Percentiles rank a stretch among this genome's conserved stretches.
Conservation (phyloP, 257 asterid genomes). For the Solanum dulcamara region DNA sequence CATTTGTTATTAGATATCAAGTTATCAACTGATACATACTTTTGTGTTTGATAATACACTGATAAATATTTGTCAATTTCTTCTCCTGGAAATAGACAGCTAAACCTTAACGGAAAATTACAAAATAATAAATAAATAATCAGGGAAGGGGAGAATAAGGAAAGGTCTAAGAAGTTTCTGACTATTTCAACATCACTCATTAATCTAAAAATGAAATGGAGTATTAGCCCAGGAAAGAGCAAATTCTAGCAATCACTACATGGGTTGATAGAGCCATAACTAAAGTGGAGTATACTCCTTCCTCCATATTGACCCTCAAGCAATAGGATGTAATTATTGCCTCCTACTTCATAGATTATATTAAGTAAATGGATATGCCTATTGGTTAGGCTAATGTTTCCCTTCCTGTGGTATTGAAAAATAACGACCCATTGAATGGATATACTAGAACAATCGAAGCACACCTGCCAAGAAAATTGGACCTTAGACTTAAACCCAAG, state of each 20-base stretch:
- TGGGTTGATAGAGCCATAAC: not conserved
- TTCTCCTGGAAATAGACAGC: not conserved
- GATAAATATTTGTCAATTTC: not conserved
- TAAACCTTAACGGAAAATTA: not conserved
- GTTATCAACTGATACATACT: not conserved
- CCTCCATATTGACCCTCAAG: not conserved
- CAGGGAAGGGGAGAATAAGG: not conserved
- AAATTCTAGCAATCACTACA: not conserved
- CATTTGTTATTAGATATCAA: not conserved
- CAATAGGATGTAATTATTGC: not conserved
- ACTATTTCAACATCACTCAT: not conserved
- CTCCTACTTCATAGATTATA: not conserved
- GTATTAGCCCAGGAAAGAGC: not conserved
- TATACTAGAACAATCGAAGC: not conserved
- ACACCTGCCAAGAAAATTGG: not conserved
- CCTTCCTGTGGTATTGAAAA: not conserved
- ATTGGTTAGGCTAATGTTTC: not conserved
- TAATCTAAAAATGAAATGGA: not conserved
- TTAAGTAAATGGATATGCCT: not conserved
- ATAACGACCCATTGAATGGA: not conserved
- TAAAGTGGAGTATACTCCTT: not conserved
- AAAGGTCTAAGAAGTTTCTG: not conserved
- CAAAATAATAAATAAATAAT: not conserved
- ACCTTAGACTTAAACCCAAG: not conserved
- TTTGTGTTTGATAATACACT: not conserved